Percentiles rank a stretch among this genome's conserved stretches.
These are phyloP conservation scores for Fraxinus paxiana DNA, from an alignment of 305 asterid species.

Conservation along the genomic window DNA sequence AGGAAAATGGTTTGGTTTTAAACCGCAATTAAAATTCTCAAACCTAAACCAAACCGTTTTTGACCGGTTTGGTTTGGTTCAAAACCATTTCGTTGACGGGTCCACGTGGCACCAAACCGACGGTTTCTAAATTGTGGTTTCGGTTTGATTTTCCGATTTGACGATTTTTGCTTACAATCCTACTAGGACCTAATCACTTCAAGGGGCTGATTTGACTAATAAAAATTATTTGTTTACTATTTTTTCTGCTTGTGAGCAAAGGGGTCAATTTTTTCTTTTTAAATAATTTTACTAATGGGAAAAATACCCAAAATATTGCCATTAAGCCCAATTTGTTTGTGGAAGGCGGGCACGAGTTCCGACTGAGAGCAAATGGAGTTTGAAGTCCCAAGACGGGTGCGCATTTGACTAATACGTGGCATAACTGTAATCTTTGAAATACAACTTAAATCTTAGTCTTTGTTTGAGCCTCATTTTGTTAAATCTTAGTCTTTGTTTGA, in stretches of 20 bases:
- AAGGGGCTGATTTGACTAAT: no score
- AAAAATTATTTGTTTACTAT: background rate
- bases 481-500: background rate
- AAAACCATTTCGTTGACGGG: no score
- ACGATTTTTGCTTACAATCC: no score
- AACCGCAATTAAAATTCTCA: no score
- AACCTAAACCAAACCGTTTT: no score
- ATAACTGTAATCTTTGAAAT: constrained; percentile 30
- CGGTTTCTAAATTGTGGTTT: no score
- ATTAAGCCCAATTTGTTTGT: constrained; percentile 5
- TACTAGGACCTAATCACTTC: no score
- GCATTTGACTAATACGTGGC: constrained; percentile 19
- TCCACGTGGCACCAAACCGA: no score
- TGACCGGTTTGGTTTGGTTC: no score
- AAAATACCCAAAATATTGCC: background rate
- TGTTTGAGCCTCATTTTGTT: background rate
- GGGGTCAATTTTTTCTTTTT: background rate
- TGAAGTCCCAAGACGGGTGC: constrained; percentile 33
- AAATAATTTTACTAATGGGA: background rate
- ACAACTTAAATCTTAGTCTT: constrained; percentile 17
- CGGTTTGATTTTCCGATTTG: no score
- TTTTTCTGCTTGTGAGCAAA: no score
- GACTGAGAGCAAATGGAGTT: constrained; percentile 16
- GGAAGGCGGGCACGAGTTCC: constrained; percentile 2
- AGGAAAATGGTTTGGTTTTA: no score